Evolutionary conservation across 2,329 filamentous ascomycete species (phyloP).

Genomic region (Cadophora gregata): DNA sequence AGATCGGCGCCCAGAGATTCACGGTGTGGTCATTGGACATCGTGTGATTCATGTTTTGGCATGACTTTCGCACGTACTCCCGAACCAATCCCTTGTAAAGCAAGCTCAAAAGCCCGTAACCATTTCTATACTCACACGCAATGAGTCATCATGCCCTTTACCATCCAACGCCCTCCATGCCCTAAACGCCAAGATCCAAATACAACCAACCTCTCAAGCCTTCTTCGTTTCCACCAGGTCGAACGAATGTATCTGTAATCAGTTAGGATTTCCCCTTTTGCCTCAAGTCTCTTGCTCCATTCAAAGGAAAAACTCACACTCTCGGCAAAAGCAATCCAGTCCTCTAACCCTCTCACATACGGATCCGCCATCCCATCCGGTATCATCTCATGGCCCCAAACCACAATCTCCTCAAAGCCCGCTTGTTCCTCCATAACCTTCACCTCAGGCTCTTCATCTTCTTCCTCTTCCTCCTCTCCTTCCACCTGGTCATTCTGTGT

Average conservation of each 20-base stretch:
- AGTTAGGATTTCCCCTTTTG: conserved; percentile 17
- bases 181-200: conserved; percentile 9
- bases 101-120: no score
- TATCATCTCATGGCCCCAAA: conserved; percentile 83
- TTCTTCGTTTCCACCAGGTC: conserved; percentile 22
- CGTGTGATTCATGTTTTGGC: no score
- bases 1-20: no score
- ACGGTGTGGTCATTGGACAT: no score
- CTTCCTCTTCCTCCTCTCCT: conserved; percentile 49
- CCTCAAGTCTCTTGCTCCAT: neutral
- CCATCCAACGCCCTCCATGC: conserved; percentile 26
- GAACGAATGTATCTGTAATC: conserved; percentile 29
- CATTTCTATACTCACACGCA: no score
- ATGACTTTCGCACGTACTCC: no score
- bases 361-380: conserved; percentile 68
- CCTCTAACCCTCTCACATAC: conserved; percentile 76
- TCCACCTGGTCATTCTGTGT: conserved; percentile 24
- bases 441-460: conserved; percentile 55
- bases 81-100: no score
- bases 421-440: conserved; percentile 67
- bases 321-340: conserved; percentile 80
- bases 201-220: neutral
- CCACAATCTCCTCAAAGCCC: conserved; percentile 74
- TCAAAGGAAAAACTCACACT: conserved; percentile 53
- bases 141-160: neutral